Base-by-base conservation (phyloP, 192 early-diverging fungal species). In the Coemansia umbellata region DNA sequence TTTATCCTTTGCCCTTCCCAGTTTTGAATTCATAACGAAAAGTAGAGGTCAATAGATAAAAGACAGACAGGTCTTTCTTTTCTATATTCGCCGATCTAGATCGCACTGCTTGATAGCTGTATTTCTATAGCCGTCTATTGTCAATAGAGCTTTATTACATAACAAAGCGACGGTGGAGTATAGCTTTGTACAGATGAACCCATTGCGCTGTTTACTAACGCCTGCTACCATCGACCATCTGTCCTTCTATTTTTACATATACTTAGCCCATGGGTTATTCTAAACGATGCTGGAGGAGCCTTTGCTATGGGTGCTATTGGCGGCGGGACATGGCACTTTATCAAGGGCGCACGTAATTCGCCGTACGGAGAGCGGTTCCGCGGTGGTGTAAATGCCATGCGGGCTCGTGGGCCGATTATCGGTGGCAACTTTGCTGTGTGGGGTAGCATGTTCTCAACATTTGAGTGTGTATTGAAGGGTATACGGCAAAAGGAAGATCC, bases 401-500 rank as follows among this genome's bases (percentile, higher is more conserved):
- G 97, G 69, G 86, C 90, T 31, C 87, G 95, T 45, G 92, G 91
- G 10, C 97, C 97, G 31, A 88, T 95, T 19, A 69, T 92, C 36
- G 97, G 93, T 41, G 97, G 97, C 31, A 96, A 96, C 82, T 99
- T 99, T 84, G 97, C 95, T 5, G 95, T 96, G 6, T 99, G 97
- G 97, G 94, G 95, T 60, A 92, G 93, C 39, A 83, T 99, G 58
- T 99, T 98, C 69, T 93, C 92, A 41, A 89, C 95, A 4, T 92
- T 94, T 58, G 97, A 99, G 69, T 99, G 97, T 71, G 87, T 85
- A 36, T 77, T 99, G 47, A 93, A 91, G 58, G 84, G 87, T 47
- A 73, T 97, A 28, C 84, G 97, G 72, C 92, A 92, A 66, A 98
- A 96, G 86, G 97, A 99, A 63, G 97, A 99, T 78, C 87, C 93